phyloP scores from a whole-genome alignment of 1,139 yeast genomes.

The Arxiozyma slooffiae region DNA sequence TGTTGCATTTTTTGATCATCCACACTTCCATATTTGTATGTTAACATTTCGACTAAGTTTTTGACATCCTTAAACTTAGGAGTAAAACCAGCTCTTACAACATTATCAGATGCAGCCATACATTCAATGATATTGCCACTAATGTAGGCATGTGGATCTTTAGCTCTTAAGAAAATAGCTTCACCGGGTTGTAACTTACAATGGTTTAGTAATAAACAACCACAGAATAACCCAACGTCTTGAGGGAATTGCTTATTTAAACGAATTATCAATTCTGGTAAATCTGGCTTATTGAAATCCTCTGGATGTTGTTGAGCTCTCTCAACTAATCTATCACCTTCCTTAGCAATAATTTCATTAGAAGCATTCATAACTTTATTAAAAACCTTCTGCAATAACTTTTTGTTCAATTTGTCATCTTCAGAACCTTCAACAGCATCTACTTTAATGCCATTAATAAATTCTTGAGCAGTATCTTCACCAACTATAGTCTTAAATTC shows the following conservation, averaged over 20 bases:
- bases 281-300: slow-evolving; percentile 35
- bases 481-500: slow-evolving; percentile 70
- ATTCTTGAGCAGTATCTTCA: slow-evolving; percentile 43
- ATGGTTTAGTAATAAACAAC: slow-evolving; percentile 84
- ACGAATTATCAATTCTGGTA: slow-evolving; percentile 65
- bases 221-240: slow-evolving; percentile 93
- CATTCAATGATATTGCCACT: slow-evolving; percentile 96
- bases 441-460: slow-evolving; percentile 41
- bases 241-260: slow-evolving; percentile 81
- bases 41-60: slow-evolving; percentile 80
- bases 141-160: slow-evolving; percentile 96
- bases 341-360: slow-evolving; percentile 42
- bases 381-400: slow-evolving; percentile 63
- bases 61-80: slow-evolving; percentile 95
- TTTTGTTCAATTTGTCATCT: slow-evolving; percentile 47
- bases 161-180: slow-evolving; percentile 93
- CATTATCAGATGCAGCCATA: slow-evolving; percentile 98
- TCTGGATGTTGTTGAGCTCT: slow-evolving; percentile 50
- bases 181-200: slow-evolving; percentile 80
- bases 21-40: slow-evolving; percentile 81
- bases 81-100: slow-evolving; percentile 95
- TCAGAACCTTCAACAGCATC: slow-evolving; percentile 38
- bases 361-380: slow-evolving; percentile 73
- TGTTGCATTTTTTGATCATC: slow-evolving; percentile 87
- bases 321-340: slow-evolving; percentile 52